Evolutionary conservation across 805 yeast genomes (phyloP).

Genomic region (Saccharomycopsis sp.): DNA sequence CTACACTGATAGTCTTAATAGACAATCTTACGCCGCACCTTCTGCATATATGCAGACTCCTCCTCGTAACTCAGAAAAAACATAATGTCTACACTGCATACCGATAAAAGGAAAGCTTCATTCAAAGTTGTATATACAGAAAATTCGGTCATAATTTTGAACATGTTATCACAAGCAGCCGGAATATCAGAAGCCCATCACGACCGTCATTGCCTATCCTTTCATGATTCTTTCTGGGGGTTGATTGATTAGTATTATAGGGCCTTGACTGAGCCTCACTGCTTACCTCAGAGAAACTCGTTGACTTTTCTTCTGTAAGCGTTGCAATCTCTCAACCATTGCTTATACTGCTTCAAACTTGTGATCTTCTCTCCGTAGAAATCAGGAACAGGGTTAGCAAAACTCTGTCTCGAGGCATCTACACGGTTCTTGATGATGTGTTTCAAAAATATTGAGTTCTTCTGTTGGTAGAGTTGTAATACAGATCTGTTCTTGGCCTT

Average conservation of each 20-base stretch:
- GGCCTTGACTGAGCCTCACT: not conserved
- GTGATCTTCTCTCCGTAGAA: constrained; percentile 96
- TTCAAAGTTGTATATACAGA: too few species aligned
- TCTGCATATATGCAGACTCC: too few species aligned
- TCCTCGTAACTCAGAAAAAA: too few species aligned
- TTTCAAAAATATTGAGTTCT: constrained; percentile 68
- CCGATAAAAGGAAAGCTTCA: too few species aligned
- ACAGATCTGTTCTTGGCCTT: constrained; percentile 42
- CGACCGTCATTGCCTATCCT: too few species aligned
- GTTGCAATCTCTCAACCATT: constrained; percentile 93
- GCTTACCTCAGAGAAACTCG: constrained; percentile 49
- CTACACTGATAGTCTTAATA: too few species aligned
- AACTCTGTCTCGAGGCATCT: constrained; percentile 85
- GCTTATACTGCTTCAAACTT: constrained; percentile 77
- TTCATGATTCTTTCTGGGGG: too few species aligned
- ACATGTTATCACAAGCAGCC: too few species aligned
- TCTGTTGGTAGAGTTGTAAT: constrained; percentile 43
- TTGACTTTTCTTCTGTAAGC: constrained; percentile 78
- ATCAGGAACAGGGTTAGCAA: constrained; percentile 95
- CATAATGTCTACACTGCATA: too few species aligned
- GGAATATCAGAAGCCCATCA: too few species aligned
- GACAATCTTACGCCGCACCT: too few species aligned
- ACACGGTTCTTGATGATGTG: constrained; percentile 76
- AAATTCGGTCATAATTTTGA: too few species aligned
- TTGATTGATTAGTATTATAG: not conserved